Evolutionary conservation across 1,284 basidiomycete species (phyloP), one percentile per base, ranked within the genome.

Genomic region (Cryptococcus sp.): DNA sequence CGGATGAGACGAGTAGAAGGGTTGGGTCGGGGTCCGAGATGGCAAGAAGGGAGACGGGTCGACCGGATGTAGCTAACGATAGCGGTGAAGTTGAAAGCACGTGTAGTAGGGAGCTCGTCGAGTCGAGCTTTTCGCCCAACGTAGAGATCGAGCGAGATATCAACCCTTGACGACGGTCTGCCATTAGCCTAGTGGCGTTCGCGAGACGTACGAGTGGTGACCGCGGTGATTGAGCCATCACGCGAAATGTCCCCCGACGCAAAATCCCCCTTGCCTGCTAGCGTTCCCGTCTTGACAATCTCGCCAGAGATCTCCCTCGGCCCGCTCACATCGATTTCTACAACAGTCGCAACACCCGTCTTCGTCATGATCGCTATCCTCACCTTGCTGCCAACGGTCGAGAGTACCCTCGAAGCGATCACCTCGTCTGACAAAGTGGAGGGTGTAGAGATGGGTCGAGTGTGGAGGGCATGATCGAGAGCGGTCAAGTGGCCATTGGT

Each of bases 1-100:
- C 46, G 4, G 63, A 59, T 3, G 61, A 53, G 23, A 58, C 56
- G n/a, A 67, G 57, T 16, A 68, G 52, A 22, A 68, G 50, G 1
- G 57, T 56, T 0, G 65, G 54, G 1, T 51, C 37, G 1, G 66
- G 62, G 35, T 60, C 47, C 2, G 58, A 39, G 11, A 58, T 54
- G 25, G 61, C 48, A 34, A 65, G 23, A 0, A 59, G 40, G 4
- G 60, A 56, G 14, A 66, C 39, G 5, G 65, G 52, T 45, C 50
- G 52, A 16, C 52, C 51, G 1, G 48, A 25, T 5, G 54, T 45
- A 2, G 65, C 61, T 11, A 68, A 48, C 1, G 63, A 54, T 18
- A 47, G 36, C 7, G 46, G 46, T 11, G 46, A 7, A 18, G 39
- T 25, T 18, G 46, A 33, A 4, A 38, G 7, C 11, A 22, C 16